Percentiles rank a stretch among this genome's conserved stretches.
phyloP scores from a whole-genome alignment of 352 stramenopile genomes.

The Globisporangium canariense region DNA sequence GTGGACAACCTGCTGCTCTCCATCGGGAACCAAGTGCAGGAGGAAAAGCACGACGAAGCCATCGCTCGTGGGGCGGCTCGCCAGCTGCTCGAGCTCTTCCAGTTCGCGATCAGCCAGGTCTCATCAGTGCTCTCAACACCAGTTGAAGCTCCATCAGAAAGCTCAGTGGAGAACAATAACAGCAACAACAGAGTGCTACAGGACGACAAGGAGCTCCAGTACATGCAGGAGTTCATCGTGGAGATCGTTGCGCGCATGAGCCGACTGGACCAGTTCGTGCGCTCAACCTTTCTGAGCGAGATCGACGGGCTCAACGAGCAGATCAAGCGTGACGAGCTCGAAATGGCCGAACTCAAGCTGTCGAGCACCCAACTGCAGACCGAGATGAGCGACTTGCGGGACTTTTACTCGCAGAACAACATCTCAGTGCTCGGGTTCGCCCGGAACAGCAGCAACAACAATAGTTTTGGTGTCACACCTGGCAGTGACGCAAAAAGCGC shows the following conservation, averaged over 20 bases:
- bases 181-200: background rate
- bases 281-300: conserved; percentile 30
- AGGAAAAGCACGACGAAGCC: conserved; percentile 44
- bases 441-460: background rate
- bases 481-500: background rate
- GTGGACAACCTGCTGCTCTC: conserved; percentile 62
- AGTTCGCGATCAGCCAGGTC: conserved; percentile 50
- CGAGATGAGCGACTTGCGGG: conserved; percentile 38
- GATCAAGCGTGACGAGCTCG: conserved; percentile 15
- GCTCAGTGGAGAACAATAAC: background rate
- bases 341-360: conserved; percentile 10
- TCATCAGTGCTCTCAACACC: background rate
- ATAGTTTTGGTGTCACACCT: background rate
- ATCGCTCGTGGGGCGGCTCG: conserved; percentile 42
- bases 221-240: conserved; percentile 39
- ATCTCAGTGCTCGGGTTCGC: conserved; percentile 12
- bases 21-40: conserved; percentile 41
- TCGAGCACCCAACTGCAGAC: conserved; percentile 32
- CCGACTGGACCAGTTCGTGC: conserved; percentile 37
- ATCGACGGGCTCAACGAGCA: conserved; percentile 18
- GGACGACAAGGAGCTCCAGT: conserved; percentile 33
- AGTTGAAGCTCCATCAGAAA: background rate
- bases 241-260: conserved; percentile 39
- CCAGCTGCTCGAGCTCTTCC: conserved; percentile 43
- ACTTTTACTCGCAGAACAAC: conserved; percentile 38